Conservation (phyloP, 768 basidiomycete species). For the Agrocybe praecox region DNA sequence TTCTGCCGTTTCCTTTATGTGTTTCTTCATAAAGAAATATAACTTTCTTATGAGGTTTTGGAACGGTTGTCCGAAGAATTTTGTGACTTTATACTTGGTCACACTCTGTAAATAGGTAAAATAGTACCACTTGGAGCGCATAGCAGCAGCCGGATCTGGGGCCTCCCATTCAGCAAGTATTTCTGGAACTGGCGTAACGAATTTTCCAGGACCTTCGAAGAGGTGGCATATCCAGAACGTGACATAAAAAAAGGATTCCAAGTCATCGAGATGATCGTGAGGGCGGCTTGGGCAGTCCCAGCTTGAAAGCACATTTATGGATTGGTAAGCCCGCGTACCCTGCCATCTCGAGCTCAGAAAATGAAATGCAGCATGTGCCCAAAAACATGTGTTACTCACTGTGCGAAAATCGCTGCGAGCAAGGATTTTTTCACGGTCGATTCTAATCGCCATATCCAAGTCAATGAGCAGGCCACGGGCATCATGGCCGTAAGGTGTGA, state of each 20-base stretch:
- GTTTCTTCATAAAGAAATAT: too few species aligned
- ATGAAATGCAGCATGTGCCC: not conserved
- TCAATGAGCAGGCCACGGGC: too few species aligned
- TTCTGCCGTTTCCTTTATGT: not conserved
- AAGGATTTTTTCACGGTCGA: not conserved
- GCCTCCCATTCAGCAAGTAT: not conserved
- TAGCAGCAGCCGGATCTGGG: too few species aligned
- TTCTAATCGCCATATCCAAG: conserved; percentile 12
- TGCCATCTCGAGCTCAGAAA: not conserved
- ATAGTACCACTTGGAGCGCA: not conserved
- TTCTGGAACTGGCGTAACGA: not conserved
- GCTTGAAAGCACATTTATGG: conserved; percentile 7
- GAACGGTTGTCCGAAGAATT: too few species aligned
- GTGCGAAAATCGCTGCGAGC: conserved; percentile 2
- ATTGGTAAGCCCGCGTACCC: conserved; percentile 15
- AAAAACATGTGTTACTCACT: not conserved
- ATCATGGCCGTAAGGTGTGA: not conserved
- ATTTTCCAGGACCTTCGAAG: not conserved
- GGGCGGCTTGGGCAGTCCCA: too few species aligned
- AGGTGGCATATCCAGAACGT: not conserved
- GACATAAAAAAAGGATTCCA: conserved; percentile 9
- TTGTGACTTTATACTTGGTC: too few species aligned
- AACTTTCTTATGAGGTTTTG: too few species aligned
- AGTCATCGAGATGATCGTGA: conserved; percentile 5
- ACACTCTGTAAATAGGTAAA: too few species aligned